These are phyloP conservation scores for Combretum micranthum DNA, from an alignment of 345 rosid genomes.

Conservation along the genomic window DNA sequence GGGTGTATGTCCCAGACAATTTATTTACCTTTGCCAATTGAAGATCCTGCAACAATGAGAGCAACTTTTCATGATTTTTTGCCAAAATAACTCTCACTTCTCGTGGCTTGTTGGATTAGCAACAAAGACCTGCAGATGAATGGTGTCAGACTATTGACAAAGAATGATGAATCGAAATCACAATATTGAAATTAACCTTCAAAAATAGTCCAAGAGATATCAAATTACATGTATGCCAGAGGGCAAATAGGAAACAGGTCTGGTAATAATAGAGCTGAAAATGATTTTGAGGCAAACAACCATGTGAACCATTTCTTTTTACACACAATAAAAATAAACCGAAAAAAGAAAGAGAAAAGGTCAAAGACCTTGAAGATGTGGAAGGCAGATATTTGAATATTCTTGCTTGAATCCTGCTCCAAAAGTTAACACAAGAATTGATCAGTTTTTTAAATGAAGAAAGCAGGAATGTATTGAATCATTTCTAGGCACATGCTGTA, in stretches of 20 bases:
- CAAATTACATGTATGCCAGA: too few relatives aligned
- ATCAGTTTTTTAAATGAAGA: not conserved
- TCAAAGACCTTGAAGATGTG: constrained; percentile 82
- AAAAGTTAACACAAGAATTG: constrained; percentile 1
- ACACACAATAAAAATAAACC: not conserved
- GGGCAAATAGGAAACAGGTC: too few relatives aligned
- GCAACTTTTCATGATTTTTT: constrained; percentile 69
- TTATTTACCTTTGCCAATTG: constrained; percentile 69
- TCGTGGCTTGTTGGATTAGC: constrained; percentile 95
- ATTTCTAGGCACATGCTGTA: too few relatives aligned
- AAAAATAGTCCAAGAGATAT: not conserved
- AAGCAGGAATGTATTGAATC: too few relatives aligned
- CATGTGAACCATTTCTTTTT: not conserved
- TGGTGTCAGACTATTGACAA: not conserved
- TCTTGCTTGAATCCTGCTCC: constrained; percentile 89
- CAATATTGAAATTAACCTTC: not conserved
- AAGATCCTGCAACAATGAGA: constrained; percentile 61
- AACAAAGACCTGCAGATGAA: constrained; percentile 62
- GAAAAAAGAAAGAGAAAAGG: constrained; percentile 2
- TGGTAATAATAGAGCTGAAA: too few relatives aligned
- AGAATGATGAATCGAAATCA: not conserved
- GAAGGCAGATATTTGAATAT: constrained; percentile 84
- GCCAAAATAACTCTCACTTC: constrained; percentile 81
- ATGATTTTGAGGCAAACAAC: not conserved
- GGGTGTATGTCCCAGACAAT: constrained; percentile 1